Evolutionary conservation across 1,284 basidiomycete genomes (phyloP).

Genomic region (Chondrostereum purpureum): DNA sequence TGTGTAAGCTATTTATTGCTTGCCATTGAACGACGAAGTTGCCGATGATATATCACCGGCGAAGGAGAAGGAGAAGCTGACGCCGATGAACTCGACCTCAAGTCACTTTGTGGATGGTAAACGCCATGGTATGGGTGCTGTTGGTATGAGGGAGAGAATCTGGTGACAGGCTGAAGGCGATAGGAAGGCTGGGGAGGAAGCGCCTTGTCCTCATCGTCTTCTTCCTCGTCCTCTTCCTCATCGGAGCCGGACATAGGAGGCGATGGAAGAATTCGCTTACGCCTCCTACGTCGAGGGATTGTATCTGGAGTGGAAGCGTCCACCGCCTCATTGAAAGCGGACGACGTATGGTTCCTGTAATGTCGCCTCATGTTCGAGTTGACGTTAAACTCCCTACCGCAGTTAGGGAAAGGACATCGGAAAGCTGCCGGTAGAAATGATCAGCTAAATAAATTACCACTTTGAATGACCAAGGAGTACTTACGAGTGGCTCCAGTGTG

Average conservation of each 20-base stretch:
- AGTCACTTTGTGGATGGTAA: not conserved
- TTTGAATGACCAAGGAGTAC: constrained; percentile 22
- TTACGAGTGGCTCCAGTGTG: constrained; percentile 72
- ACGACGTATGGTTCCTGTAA: constrained; percentile 58
- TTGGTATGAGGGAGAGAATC: not conserved
- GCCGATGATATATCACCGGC: not conserved
- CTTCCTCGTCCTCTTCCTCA: not conserved
- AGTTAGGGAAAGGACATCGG: constrained; percentile 66
- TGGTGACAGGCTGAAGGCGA: not conserved
- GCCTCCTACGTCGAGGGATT: not conserved
- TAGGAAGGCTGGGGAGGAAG: not conserved
- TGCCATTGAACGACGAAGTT: not conserved
- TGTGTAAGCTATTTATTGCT: too few relatives aligned
- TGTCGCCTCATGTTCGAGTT: constrained; percentile 79
- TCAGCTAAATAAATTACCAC: constrained; percentile 1
- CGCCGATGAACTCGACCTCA: not conserved
- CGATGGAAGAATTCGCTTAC: not conserved
- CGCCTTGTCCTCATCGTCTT: not conserved
- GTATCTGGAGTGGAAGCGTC: not conserved
- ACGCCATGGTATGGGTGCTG: not conserved
- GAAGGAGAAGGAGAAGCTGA: not conserved
- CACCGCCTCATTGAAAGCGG: constrained; percentile 13
- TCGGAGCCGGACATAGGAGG: not conserved
- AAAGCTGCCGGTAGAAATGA: constrained; percentile 57
- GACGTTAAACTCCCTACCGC: constrained; percentile 70